Percentiles rank a stretch among this genome's conserved stretches.
phyloP scores from a whole-genome alignment of 2,329 filamentous ascomycete species.

The Atkinsonella hypoxylon region DNA sequence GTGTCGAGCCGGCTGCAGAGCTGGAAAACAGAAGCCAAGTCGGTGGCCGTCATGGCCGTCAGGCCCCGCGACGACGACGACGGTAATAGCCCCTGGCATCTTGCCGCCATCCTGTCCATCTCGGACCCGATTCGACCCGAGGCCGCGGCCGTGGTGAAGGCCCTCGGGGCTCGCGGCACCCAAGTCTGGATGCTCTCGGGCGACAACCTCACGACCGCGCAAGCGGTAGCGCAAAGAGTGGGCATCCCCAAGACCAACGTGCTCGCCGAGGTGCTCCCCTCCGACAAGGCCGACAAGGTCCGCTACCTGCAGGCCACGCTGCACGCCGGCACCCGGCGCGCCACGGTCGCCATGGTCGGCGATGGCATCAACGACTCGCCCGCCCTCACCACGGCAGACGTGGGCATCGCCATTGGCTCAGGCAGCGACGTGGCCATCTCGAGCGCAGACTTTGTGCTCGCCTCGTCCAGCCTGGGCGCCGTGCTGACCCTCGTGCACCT shows the following conservation, averaged over 20 bases:
- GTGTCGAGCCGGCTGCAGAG: conserved; percentile 28
- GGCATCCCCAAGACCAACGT: conserved; percentile 65
- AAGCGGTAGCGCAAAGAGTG: conserved; percentile 62
- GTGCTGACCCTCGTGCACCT: conserved; percentile 65
- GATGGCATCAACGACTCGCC: conserved; percentile 87
- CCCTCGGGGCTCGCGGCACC: conserved; percentile 53
- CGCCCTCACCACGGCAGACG: conserved; percentile 66
- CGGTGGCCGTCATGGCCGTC: conserved; percentile 46
- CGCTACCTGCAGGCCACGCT: conserved; percentile 46
- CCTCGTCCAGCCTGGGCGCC: conserved; percentile 56
- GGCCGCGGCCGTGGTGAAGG: conserved; percentile 49
- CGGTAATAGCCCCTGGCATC: conserved; percentile 25
- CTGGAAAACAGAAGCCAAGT: conserved; percentile 55
- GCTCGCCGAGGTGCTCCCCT: conserved; percentile 76
- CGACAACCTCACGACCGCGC: conserved; percentile 76
- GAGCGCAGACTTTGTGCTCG: conserved; percentile 70
- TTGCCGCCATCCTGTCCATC: conserved; percentile 60
- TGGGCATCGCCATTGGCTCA: conserved; percentile 73
- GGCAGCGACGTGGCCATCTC: conserved; percentile 77
- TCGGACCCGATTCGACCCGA: conserved; percentile 73
- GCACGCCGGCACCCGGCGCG: conserved; percentile 27
- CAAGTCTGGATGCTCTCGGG: conserved; percentile 88
- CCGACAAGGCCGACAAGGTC: conserved; percentile 67
- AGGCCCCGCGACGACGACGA: conserved; percentile 13
- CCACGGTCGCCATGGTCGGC: conserved; percentile 68